Base-by-base conservation (phyloP, 2,329 filamentous ascomycete species). In the Paecilomyces sp. region DNA sequence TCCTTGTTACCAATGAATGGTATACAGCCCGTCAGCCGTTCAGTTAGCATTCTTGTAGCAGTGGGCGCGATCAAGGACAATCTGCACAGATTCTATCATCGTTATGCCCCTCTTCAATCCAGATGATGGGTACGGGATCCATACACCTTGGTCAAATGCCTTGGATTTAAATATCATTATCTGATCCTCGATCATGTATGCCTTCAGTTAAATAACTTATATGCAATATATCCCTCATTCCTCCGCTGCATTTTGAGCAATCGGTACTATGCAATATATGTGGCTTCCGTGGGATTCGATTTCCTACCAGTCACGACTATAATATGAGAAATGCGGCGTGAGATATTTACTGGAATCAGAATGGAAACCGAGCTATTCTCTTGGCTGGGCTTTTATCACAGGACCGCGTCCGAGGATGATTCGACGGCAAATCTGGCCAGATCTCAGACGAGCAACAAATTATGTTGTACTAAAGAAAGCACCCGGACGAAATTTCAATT, bases 221-320 rank as follows among this genome's bases (percentile, higher is more conserved):
- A 28, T 53, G 22, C 18, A 25, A 41, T 59, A 33, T 6, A 57
- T 9, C 61, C 59, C 53, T 24, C 31, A 3, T 52, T 60, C 24
- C 41, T 61, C 13, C 54, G 53, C 22, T 63, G 62, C 62, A 63
- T 34, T 61, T 54, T 24, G 31, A 56, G 34, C 62, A 64, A 47
- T 47, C 58, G 7, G 55, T 64, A 18, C 61, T 64, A 28, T 54
- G 13, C 13, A 63, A 63, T 41, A 61, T 62, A 59, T 31, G 61
- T 22, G 61, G 50, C 57, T 61, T 50, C 24, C 58, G 2, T 63
- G 60, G 36, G 63, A 31, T 54, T 59, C 53, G 61, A 64, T 47
- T 62, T 63, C 50, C 60, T 55, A 15, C 58, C 60, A 4, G 63
- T 57, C 15, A 56, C 56, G n/a, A 61, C 63, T 55, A 64, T 62